phyloP scores from a whole-genome alignment of 2,329 filamentous ascomycete genomes.

The Fusarium liriodendri region DNA sequence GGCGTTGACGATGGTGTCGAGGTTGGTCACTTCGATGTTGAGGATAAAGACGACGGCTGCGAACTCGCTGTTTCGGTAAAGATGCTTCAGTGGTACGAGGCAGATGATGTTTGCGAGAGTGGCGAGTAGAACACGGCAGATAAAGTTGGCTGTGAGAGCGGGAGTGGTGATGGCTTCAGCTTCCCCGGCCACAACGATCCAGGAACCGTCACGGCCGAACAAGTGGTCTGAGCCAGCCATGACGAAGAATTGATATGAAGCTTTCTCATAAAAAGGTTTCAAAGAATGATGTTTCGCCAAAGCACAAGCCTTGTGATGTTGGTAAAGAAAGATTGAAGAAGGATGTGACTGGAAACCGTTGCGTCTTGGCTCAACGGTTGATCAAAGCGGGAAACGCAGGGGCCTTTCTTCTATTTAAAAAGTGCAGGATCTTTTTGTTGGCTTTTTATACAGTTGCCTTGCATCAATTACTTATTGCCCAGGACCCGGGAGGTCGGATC shows the following conservation, averaged over 20 bases:
- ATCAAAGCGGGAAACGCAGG: conserved; percentile 29
- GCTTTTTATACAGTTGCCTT: conserved; percentile 25
- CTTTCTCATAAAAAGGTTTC: background rate
- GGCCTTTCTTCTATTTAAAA: conserved; percentile 6
- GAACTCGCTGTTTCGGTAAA: conserved; percentile 65
- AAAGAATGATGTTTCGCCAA: conserved; percentile 7
- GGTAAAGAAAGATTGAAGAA: conserved; percentile 2
- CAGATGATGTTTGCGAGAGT: conserved; percentile 58
- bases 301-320: conserved; percentile 2
- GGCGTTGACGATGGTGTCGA: conserved; percentile 61
- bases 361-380: conserved; percentile 34
- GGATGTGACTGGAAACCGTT: conserved; percentile 11
- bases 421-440: background rate
- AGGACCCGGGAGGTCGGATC: background rate
- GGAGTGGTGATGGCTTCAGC: conserved; percentile 43
- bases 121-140: conserved; percentile 61
- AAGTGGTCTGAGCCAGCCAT: conserved; percentile 33
- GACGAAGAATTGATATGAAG: background rate
- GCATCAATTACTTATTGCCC: background rate
- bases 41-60: conserved; percentile 62
- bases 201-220: conserved; percentile 33
- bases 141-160: conserved; percentile 57
- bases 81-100: conserved; percentile 62
- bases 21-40: conserved; percentile 59
- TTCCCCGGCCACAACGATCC: conserved; percentile 37